phyloP scores from a whole-genome alignment of 2,329 filamentous ascomycete genomes.

The Ciborinia camelliae region DNA sequence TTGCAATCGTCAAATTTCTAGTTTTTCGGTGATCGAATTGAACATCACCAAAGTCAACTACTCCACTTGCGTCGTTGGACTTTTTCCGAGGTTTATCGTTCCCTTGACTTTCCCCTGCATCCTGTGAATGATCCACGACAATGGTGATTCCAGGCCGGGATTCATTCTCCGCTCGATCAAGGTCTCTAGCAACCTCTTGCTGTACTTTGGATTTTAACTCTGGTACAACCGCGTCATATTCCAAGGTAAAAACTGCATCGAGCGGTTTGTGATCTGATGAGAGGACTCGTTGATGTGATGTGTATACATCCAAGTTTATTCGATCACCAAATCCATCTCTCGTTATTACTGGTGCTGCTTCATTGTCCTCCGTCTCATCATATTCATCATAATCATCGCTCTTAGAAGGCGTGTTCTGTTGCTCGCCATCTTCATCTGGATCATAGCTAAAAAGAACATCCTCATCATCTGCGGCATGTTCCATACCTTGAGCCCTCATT shows the following conservation, averaged over 20 bases:
- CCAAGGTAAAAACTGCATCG: conserved; percentile 75
- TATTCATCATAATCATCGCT: conserved; percentile 50
- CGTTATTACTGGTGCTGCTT: conserved; percentile 48
- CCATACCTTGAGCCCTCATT: conserved; percentile 77
- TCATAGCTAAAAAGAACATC: conserved; percentile 88
- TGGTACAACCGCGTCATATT: conserved; percentile 82
- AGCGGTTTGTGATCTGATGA: conserved; percentile 97
- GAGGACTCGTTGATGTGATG: conserved; percentile 81
- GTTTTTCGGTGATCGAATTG: conserved; percentile 63
- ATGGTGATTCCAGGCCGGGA: conserved; percentile 77
- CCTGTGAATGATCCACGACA: conserved; percentile 64
- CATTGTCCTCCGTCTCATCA: conserved; percentile 41
- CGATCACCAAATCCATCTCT: conserved; percentile 56
- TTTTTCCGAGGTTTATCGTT: conserved; percentile 21
- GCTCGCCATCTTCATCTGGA: conserved; percentile 69
- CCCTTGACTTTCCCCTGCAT: conserved; percentile 33
- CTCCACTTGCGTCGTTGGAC: conserved; percentile 42
- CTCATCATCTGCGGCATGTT: conserved; percentile 71
- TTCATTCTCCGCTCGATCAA: conserved; percentile 92
- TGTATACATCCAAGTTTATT: conserved; percentile 64
- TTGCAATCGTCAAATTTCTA: conserved; percentile 77
- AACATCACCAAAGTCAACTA: conserved; percentile 76
- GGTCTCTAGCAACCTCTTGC: conserved; percentile 78
- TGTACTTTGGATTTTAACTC: conserved; percentile 81
- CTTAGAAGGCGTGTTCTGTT: conserved; percentile 39